phyloP scores from a whole-genome alignment of 106 monocot species.

The Dactylorhiza incarnata region DNA sequence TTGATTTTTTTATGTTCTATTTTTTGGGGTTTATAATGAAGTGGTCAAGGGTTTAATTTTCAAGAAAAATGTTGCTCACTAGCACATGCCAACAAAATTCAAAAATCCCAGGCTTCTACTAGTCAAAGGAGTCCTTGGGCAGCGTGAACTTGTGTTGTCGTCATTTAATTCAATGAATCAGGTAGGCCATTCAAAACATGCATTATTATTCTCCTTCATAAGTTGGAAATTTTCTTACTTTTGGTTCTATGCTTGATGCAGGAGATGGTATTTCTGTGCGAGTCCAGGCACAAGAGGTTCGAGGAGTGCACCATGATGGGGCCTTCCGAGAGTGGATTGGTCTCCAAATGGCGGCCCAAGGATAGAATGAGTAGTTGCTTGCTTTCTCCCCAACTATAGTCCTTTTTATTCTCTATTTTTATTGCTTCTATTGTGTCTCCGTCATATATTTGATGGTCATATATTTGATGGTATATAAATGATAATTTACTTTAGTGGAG shows the following conservation, averaged over 20 bases:
- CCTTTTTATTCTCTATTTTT: too few relatives aligned
- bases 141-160: constrained; percentile 59
- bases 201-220: constrained; percentile 11
- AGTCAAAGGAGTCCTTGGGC: constrained; percentile 66
- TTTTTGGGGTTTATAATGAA: constrained; percentile 62
- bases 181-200: constrained; percentile 21
- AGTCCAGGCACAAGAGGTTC: too few relatives aligned
- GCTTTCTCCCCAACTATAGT: too few relatives aligned
- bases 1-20: neutral
- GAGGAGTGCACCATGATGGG: too few relatives aligned
- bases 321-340: too few relatives aligned
- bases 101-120: constrained; percentile 79
- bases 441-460: too few relatives aligned
- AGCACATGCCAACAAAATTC: constrained; percentile 84
- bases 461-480: too few relatives aligned
- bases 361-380: too few relatives aligned
- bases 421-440: too few relatives aligned
- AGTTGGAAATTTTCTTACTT: neutral
- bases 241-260: constrained; percentile 10
- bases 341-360: too few relatives aligned
- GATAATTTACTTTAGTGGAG: too few relatives aligned
- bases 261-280: too few relatives aligned
- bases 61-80: constrained; percentile 92
- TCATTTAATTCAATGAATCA: constrained; percentile 78
- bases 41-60: constrained; percentile 89